Evolutionary conservation across 192 early-diverging fungal species (phyloP), one percentile per base, ranked within the genome.

Genomic region (Irineochytrium annulatum): DNA sequence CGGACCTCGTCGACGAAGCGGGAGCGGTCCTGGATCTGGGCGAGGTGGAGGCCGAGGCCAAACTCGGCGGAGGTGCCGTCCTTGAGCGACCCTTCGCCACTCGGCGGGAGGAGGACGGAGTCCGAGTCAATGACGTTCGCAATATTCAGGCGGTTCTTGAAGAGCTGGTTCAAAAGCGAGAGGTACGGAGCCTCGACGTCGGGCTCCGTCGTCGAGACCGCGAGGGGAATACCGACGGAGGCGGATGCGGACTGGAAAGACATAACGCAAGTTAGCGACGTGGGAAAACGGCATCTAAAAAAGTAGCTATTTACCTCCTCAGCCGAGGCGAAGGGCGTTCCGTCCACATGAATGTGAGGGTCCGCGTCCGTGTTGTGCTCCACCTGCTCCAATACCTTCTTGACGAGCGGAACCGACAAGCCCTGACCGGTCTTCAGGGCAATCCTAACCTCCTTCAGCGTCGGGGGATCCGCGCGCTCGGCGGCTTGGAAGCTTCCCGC

Each of bases 1-100:
- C 81, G 74, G 26, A 92, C 87, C 0, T 68, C 72, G 32, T 82
- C 76, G 17, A 71, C 79, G 44, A 92, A 81, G 31, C 79, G 83
- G 24, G 75, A 64, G 56, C 91, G 90, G 56, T 78, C 69, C 67
- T 84, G 86, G 52, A 85, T 72, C 57, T 81, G 79, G 26, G 82
- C 78, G 3, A 91, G 62, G 31, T 91, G 75, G 46, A 81, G 75
- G 43, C 93, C 93, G 63, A 91, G 91, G 29, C 91, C 93, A 75
- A 86, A 93, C 76, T 95, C 91, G 46, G 91, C 89, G 55, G 76
- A 87, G n/a, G 83, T 75, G 57, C 76, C 67, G 13, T 62, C 66
- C 24, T 64, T 43, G 16, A 58, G 3, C 5, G 46, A 37, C 3
- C 57, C 56, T n/a, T 35, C 26, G 4, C 26, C 6, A 28, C 13